phyloP scores from a whole-genome alignment of 139 green algal species.

The Coelastrella sp. region DNA sequence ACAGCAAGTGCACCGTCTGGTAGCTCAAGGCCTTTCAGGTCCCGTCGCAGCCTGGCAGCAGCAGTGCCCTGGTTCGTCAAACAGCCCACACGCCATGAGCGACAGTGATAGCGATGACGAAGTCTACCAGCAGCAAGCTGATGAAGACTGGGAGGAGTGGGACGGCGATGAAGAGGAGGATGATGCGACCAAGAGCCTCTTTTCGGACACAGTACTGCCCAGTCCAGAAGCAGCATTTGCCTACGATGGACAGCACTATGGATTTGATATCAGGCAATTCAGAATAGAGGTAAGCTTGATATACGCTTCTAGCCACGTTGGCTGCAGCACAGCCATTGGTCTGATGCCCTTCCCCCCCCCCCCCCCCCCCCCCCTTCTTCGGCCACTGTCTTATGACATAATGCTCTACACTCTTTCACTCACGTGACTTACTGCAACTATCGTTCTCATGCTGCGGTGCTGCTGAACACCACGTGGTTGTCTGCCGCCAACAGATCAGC shows the following conservation, averaged over 20 bases:
- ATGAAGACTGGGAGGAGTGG: constrained; percentile 67
- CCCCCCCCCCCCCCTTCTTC: too few relatives aligned
- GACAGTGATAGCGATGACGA: constrained; percentile 23
- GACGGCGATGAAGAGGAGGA: constrained; percentile 60
- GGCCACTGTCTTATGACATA: too few relatives aligned
- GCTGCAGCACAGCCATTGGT: too few relatives aligned
- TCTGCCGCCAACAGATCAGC: too few relatives aligned
- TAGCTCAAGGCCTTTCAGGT: not conserved
- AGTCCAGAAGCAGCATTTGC: constrained; percentile 70
- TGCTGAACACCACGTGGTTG: too few relatives aligned
- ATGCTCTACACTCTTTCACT: too few relatives aligned
- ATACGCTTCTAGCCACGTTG: not conserved
- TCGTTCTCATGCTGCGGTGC: too few relatives aligned
- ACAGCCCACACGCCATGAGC: constrained; percentile 49
- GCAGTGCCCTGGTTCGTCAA: not conserved
- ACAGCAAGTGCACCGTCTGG: not conserved
- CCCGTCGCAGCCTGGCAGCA: not conserved
- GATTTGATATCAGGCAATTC: constrained; percentile 68
- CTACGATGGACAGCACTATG: constrained; percentile 67
- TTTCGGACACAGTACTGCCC: constrained; percentile 60
- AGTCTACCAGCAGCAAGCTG: not conserved
- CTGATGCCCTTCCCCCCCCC: too few relatives aligned
- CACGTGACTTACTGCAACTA: too few relatives aligned
- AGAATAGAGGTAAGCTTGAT: constrained; percentile 49
- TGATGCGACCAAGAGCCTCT: constrained; percentile 72